Conservation (phyloP, 495 filamentous ascomycete species). For the Clavariopsis aquatica region DNA sequence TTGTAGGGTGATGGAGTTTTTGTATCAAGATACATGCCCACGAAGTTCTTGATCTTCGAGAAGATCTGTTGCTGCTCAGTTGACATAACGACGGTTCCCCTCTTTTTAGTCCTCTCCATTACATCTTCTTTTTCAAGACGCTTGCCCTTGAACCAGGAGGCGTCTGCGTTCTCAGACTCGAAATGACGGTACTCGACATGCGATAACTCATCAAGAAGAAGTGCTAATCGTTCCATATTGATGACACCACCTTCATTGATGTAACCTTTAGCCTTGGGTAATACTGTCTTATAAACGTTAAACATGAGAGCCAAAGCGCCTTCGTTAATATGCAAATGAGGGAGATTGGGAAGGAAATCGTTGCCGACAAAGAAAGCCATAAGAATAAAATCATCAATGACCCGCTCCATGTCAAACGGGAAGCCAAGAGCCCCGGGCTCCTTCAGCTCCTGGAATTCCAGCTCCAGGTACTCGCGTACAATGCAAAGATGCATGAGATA, state of each 20-base stretch:
- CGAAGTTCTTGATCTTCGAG: slow-evolving; percentile 77
- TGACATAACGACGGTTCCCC: slow-evolving; percentile 72
- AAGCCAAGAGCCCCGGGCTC: slow-evolving; percentile 72
- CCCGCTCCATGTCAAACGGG: slow-evolving; percentile 87
- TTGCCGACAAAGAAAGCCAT: slow-evolving; percentile 99
- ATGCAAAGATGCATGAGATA: slow-evolving; percentile 96
- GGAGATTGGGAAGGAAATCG: slow-evolving; percentile 96
- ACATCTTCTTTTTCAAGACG: slow-evolving; percentile 62
- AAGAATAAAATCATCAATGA: slow-evolving; percentile 99
- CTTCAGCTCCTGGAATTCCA: slow-evolving; percentile 95
- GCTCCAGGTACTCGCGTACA: slow-evolving; percentile 92
- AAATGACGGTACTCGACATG: slow-evolving; percentile 89
- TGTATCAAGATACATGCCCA: slow-evolving; percentile 58
- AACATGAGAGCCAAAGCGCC: slow-evolving; percentile 96
- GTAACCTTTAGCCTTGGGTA: slow-evolving; percentile 88
- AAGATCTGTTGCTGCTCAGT: slow-evolving; percentile 78
- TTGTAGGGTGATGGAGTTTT: slow-evolving; percentile 59
- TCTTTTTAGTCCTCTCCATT: slow-evolving; percentile 61
- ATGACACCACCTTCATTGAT: slow-evolving; percentile 95
- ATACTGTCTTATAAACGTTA: slow-evolving; percentile 86
- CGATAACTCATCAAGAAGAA: slow-evolving; percentile 79
- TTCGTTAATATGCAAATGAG: slow-evolving; percentile 97
- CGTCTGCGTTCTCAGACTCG: slow-evolving; percentile 83
- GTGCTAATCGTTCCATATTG: slow-evolving; percentile 73
- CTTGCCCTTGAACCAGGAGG: slow-evolving; percentile 88